Base-by-base conservation (phyloP, 2,329 filamentous ascomycete genomes). In the Colletotrichum neosansevieriae region DNA sequence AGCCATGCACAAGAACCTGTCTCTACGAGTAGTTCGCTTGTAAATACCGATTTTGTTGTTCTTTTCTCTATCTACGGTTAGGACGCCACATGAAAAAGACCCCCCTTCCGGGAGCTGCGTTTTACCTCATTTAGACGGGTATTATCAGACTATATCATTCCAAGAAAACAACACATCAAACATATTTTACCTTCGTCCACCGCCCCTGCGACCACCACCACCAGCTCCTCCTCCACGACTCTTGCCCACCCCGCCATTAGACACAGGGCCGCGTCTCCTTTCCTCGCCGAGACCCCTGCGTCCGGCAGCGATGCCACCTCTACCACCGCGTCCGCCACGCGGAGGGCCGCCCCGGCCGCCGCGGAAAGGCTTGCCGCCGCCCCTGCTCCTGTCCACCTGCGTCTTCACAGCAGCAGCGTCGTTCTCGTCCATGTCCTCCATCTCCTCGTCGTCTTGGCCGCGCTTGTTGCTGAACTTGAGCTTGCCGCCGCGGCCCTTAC, bases 391-490 rank as follows among this genome's bases (percentile, higher is more conserved):
- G 40, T 78, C 79, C 32, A 85, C 79, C 62, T 82, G 82, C 70
- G 81, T 84, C 79, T 86, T 88, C 72, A 89, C 81, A 38, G 80
- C 81, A 44, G 83, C 81, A 5, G 84, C 83, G 63, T 85, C 85
- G 42, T 83, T 83, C 32, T 85, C 84, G 32, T 85, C 84, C 78
- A 87, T 86, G 58, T 86, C 84, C 15, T 85, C 84, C 15, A 84
- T 85, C 29, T 84, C 81, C 47, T 82, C 82, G 11, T 82, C 82
- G 32, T 82, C 82, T 56, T 80, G 80, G 63, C 79, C 78, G 63
- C 82, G 83, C 76, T 85, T 87, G 78, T 92, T 92, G 42, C 88
- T 89, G 81, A 92, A 92, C 82, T 92, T 92, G 73, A 93, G 82
- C 78, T 89, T 88, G 51, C 90, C 91, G 58, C 89, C 86, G 68